Percentiles rank a stretch among this genome's conserved stretches.
Evolutionary conservation across 2,329 filamentous ascomycete genomes (phyloP).

Genomic region (Pseudogymnoascus sp.): DNA sequence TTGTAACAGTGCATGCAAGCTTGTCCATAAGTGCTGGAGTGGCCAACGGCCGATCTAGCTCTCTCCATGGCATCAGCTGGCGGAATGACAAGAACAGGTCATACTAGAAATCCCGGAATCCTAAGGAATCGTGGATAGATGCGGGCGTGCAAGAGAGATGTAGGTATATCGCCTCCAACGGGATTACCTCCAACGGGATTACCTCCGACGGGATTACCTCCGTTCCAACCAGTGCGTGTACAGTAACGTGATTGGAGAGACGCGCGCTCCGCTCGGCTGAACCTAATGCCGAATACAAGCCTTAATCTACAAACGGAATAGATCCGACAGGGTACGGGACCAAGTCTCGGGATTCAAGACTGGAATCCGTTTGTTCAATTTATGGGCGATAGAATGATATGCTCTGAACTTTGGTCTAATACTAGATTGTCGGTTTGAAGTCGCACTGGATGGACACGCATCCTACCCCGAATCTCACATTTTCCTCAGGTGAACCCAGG

Average conservation of each 20-base stretch:
- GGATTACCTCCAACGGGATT: neutral
- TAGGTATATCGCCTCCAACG: neutral
- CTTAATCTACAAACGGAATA: neutral
- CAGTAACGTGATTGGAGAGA: neutral
- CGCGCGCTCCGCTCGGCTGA: neutral
- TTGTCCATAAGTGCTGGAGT: conserved; percentile 17
- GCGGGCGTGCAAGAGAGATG: neutral
- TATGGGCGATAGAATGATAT: neutral
- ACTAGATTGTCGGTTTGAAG: too few species aligned
- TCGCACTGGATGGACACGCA: neutral
- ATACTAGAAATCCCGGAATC: neutral
- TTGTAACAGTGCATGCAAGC: conserved; percentile 23
- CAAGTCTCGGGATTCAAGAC: neutral
- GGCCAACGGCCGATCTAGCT: neutral
- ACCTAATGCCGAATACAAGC: neutral
- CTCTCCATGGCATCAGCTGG: neutral
- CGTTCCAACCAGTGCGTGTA: neutral
- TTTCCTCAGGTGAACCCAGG: neutral
- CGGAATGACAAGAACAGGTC: neutral
- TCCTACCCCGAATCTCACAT: neutral
- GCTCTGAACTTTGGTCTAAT: neutral
- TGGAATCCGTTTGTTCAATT: neutral
- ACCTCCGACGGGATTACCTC: neutral
- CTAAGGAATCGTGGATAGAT: neutral
- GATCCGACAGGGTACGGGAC: neutral